A percentile compares a stretch with the other conserved stretches of the same genome.
Conservation (phyloP, 345 rosid genomes). For the Lepidium didymum region DNA sequence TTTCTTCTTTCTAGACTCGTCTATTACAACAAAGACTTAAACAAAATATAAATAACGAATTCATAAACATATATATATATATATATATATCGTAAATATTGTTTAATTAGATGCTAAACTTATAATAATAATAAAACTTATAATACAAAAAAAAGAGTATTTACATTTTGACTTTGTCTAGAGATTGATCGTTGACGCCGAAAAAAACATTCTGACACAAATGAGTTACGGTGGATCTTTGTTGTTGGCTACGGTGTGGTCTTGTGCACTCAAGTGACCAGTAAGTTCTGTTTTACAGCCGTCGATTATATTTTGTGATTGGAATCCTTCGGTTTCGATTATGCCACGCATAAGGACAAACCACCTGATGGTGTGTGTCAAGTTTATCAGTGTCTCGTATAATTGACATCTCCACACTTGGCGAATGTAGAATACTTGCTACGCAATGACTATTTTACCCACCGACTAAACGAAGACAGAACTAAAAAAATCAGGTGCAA, state of each 20-base stretch:
- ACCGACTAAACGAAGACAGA: neutral
- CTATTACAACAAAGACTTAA: neutral
- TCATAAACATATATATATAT: too few species aligned
- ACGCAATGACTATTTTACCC: neutral
- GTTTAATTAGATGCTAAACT: neutral
- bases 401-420: slow-evolving; percentile 12
- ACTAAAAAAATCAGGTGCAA: neutral
- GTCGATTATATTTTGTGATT: neutral
- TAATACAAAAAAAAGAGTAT: too few species aligned
- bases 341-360: slow-evolving; percentile 2
- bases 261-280: neutral
- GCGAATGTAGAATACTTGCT: neutral
- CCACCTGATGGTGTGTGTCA: slow-evolving; percentile 16
- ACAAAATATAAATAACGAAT: neutral
- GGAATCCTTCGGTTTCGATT: neutral
- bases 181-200: neutral
- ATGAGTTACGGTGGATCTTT: neutral
- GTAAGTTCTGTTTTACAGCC: neutral
- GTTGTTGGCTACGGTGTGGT: neutral
- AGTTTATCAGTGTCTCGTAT: neutral
- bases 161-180: neutral
- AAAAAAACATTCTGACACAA: neutral
- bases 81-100: neutral
- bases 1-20: neutral
- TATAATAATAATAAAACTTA: too few species aligned